Conservation (phyloP, 1,284 basidiomycete species). For the Cerioporus squamosus region DNA sequence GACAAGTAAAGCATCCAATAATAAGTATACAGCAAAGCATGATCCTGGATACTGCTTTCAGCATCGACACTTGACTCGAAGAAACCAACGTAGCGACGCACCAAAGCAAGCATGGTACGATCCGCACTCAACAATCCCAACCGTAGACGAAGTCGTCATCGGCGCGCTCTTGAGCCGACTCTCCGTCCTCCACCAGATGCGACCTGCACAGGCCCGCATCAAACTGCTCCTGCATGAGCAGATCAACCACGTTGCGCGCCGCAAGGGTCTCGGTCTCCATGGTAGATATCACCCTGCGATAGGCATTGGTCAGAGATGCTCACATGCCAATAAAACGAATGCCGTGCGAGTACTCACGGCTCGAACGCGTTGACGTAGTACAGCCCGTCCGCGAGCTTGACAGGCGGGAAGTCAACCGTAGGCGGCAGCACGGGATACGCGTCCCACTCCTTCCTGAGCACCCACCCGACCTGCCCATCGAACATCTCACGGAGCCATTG, state of each 20-base stretch:
- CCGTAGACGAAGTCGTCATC: constrained; percentile 58
- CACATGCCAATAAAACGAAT: neutral
- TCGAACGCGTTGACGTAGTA: constrained; percentile 94
- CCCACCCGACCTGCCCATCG: constrained; percentile 77
- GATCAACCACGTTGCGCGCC: constrained; percentile 82
- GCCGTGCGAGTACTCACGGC: constrained; percentile 41
- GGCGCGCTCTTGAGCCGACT: neutral
- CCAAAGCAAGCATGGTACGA: no score
- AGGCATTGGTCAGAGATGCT: constrained; percentile 7
- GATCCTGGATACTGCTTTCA: no score
- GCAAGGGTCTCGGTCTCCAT: constrained; percentile 94
- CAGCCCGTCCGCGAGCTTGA: constrained; percentile 76
- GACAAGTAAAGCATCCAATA: no score
- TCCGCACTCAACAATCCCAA: constrained; percentile 59
- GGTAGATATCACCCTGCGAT: constrained; percentile 70
- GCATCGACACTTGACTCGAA: no score
- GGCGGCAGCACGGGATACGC: constrained; percentile 78
- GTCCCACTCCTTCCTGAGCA: constrained; percentile 84
- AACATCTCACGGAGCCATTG: constrained; percentile 73
- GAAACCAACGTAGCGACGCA: no score
- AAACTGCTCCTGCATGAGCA: constrained; percentile 74
- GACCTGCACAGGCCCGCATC: constrained; percentile 61
- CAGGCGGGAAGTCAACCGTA: constrained; percentile 70
- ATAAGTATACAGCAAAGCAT: no score
- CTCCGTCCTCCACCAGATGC: constrained; percentile 1